These are phyloP conservation scores for Hansfordia pulvinata DNA, from an alignment of 2,329 filamentous ascomycete species.

Conservation along the genomic window DNA sequence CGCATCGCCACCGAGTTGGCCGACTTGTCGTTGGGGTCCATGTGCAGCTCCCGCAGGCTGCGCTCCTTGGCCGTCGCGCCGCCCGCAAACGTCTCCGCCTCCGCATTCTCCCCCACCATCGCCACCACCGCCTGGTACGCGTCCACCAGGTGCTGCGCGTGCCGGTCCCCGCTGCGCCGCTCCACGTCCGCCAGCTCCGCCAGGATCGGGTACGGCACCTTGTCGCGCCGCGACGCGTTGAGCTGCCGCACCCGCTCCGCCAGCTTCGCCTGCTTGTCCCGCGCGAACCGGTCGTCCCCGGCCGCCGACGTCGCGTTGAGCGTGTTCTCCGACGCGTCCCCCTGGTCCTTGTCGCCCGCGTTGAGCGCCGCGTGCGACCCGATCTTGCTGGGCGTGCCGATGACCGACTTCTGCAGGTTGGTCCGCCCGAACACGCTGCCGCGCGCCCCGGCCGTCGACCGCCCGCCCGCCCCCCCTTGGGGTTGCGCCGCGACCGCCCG, in stretches of 20 bases:
- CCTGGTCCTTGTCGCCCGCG: too few species aligned
- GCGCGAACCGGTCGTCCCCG: slow-evolving; percentile 62
- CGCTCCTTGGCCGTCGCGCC: slow-evolving; percentile 59
- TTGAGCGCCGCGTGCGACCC: slow-evolving; percentile 49
- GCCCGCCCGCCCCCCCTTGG: slow-evolving; percentile 19
- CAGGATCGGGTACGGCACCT: slow-evolving; percentile 58
- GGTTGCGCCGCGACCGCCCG: slow-evolving; percentile 43
- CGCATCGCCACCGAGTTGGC: slow-evolving; percentile 51
- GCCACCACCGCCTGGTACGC: slow-evolving; percentile 71
- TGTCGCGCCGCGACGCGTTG: slow-evolving; percentile 57
- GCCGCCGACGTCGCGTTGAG: slow-evolving; percentile 35
- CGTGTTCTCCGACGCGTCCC: slow-evolving; percentile 48
- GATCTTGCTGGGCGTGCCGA: slow-evolving; percentile 63
- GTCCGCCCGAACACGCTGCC: slow-evolving; percentile 51
- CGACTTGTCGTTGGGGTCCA: slow-evolving; percentile 60
- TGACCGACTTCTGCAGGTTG: slow-evolving; percentile 68
- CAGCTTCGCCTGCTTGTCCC: slow-evolving; percentile 75
- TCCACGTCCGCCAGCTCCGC: slow-evolving; percentile 66
- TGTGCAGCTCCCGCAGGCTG: slow-evolving; percentile 61
- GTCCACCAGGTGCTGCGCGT: slow-evolving; percentile 62
- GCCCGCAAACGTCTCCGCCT: slow-evolving; percentile 42
- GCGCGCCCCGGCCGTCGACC: slow-evolving; percentile 21
- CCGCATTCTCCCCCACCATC: slow-evolving; percentile 61
- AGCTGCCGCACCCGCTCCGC: slow-evolving; percentile 67
- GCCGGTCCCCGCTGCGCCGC: slow-evolving; percentile 52